Evolutionary conservation across 1,139 yeast species (phyloP).

Genomic region (Candida anutae): DNA sequence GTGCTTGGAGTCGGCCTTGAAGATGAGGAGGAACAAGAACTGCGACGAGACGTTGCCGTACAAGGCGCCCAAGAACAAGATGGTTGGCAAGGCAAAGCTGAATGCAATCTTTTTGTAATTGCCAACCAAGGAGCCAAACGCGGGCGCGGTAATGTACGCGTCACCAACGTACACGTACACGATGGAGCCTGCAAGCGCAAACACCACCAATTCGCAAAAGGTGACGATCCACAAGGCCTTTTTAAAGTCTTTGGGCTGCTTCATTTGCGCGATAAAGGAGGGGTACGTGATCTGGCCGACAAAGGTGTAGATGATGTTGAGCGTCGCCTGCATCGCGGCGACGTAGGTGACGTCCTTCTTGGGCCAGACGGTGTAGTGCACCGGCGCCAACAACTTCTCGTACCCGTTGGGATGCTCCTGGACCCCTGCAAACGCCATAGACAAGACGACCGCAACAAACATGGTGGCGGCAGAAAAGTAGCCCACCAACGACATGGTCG

Average conservation of each 20-base stretch:
- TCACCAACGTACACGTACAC: constrained; percentile 53
- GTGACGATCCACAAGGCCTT: constrained; percentile 51
- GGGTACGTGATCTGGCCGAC: constrained; percentile 61
- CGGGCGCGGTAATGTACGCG: constrained; percentile 49
- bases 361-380: constrained; percentile 42
- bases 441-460: constrained; percentile 47
- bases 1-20: constrained; percentile 34
- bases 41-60: constrained; percentile 49
- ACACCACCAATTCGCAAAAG: constrained; percentile 39
- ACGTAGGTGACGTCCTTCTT: constrained; percentile 44
- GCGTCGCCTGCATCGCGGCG: constrained; percentile 47
- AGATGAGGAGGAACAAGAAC: constrained; percentile 40
- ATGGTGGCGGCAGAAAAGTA: constrained; percentile 48
- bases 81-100: constrained; percentile 55
- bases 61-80: constrained; percentile 48
- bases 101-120: constrained; percentile 46
- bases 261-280: constrained; percentile 55
- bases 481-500: constrained; percentile 43
- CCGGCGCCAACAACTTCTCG: constrained; percentile 22
- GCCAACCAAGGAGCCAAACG: constrained; percentile 45
- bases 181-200: constrained; percentile 47
- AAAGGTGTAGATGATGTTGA: constrained; percentile 55
- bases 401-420: constrained; percentile 42
- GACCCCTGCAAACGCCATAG: constrained; percentile 47
- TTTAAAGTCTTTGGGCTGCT: constrained; percentile 47